Evolutionary conservation across 495 filamentous ascomycete species (phyloP).

Genomic region (Neurospora sp.): DNA sequence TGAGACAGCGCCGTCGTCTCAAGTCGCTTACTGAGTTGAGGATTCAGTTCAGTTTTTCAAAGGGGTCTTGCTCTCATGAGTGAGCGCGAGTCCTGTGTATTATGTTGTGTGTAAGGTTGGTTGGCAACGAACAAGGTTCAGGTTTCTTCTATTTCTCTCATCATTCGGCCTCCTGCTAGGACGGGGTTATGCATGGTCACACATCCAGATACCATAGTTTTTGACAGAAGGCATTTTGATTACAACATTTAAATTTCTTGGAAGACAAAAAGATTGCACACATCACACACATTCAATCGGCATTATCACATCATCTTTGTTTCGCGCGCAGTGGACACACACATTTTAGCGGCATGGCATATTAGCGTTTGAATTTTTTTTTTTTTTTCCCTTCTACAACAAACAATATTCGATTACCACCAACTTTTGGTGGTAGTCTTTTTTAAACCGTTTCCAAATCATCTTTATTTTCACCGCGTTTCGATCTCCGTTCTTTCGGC

Average conservation of each 20-base stretch:
- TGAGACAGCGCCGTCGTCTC: constrained; percentile 3
- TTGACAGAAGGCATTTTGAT: background rate
- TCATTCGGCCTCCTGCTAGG: background rate
- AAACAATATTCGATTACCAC: background rate
- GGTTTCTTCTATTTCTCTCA: background rate
- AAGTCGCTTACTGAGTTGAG: background rate
- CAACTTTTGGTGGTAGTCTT: background rate
- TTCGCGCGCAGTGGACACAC: background rate
- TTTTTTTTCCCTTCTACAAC: background rate
- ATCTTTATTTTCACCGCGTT: background rate
- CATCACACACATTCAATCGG: background rate
- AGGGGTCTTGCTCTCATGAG: background rate
- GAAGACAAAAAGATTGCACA: background rate
- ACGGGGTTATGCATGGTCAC: background rate
- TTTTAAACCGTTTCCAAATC: background rate
- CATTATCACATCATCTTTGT: background rate
- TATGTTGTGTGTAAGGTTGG: background rate
- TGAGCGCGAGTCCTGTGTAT: background rate
- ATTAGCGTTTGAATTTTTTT: background rate
- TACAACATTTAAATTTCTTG: background rate
- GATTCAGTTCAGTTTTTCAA: background rate
- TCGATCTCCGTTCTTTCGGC: background rate
- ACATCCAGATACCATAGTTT: background rate
- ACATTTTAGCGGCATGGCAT: background rate
- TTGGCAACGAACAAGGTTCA: background rate